A percentile compares a stretch with the other conserved stretches of the same genome.
Conservation (phyloP, 257 asterid species). For the Solanum chilense region DNA sequence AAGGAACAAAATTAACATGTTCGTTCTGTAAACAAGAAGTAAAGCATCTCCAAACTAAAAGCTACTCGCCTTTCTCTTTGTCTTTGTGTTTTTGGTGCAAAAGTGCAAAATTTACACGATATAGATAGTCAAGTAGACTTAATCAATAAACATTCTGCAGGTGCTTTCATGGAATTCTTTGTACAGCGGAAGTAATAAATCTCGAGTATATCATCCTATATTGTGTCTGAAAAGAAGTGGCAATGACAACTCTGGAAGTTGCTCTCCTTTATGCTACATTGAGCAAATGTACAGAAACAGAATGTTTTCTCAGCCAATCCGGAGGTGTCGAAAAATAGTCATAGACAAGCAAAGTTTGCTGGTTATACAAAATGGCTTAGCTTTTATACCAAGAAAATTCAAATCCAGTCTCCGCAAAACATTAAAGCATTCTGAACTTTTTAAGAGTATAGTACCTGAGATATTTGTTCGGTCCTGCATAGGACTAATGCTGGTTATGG, state of each 20-base stretch:
- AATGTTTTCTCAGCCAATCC: conserved; percentile 12
- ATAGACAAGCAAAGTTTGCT: conserved; percentile 13
- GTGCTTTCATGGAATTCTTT: conserved; percentile 25
- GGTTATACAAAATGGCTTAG: conserved; percentile 14
- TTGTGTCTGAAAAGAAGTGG: conserved; percentile 10
- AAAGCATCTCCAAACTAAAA: neutral
- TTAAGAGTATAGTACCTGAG: conserved; percentile 16
- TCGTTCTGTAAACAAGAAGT: neutral
- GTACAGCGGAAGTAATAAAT: conserved; percentile 11
- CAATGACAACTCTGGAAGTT: neutral
- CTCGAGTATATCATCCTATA: conserved; percentile 15
- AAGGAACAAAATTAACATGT: neutral
- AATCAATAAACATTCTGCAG: conserved; percentile 7
- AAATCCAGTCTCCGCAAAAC: conserved; percentile 15
- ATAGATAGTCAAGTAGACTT: neutral
- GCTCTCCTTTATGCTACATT: neutral
- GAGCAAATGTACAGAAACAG: conserved; percentile 9
- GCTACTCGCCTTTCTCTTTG: neutral
- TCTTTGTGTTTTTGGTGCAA: neutral
- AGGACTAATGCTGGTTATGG: conserved; percentile 65
- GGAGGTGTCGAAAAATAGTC: conserved; percentile 27
- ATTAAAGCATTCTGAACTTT: conserved; percentile 12
- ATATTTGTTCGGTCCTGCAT: conserved; percentile 29
- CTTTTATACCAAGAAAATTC: conserved; percentile 19
- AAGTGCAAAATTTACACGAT: neutral